phyloP scores from a whole-genome alignment of 2,329 filamentous ascomycete genomes.

The Fusarium sp. region DNA sequence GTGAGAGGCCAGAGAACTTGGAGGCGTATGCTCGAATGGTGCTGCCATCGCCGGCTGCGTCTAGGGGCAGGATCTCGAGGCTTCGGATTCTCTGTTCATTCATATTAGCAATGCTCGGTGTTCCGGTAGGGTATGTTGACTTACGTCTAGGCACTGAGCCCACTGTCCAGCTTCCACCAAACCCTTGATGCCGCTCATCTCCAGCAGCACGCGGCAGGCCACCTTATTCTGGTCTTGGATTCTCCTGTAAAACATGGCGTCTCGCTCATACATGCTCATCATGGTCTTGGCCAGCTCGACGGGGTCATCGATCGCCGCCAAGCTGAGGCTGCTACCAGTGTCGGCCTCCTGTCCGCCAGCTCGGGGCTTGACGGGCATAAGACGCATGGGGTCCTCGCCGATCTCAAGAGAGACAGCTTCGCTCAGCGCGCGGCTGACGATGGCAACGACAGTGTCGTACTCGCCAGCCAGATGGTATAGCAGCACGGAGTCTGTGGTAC shows the following conservation, averaged over 20 bases:
- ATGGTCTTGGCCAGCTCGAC: constrained; percentile 71
- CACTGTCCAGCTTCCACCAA: constrained; percentile 68
- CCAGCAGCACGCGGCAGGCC: constrained; percentile 68
- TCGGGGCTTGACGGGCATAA: constrained; percentile 85
- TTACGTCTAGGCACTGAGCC: constrained; percentile 70
- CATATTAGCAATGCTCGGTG: constrained; percentile 32
- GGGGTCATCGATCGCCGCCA: constrained; percentile 71
- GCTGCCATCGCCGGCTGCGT: constrained; percentile 79
- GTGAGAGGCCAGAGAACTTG: constrained; percentile 82
- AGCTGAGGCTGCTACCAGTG: constrained; percentile 69
- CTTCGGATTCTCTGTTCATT: constrained; percentile 73
- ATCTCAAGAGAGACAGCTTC: constrained; percentile 90
- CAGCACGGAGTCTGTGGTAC: constrained; percentile 92
- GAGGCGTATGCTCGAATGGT: constrained; percentile 84
- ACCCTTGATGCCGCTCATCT: constrained; percentile 72
- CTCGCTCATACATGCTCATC: constrained; percentile 73
- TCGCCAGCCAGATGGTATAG: constrained; percentile 95
- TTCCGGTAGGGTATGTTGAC: constrained; percentile 47
- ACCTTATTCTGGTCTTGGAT: constrained; percentile 69
- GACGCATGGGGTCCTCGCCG: constrained; percentile 81
- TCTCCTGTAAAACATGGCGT: constrained; percentile 71
- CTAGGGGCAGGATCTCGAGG: constrained; percentile 84
- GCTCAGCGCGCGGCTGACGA: constrained; percentile 90
- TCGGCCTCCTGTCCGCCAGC: constrained; percentile 57
- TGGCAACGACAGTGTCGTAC: constrained; percentile 92